Evolutionary conservation across 2,329 filamentous ascomycete species (phyloP).

Genomic region (Ceratocystiopsis brevicomis): DNA sequence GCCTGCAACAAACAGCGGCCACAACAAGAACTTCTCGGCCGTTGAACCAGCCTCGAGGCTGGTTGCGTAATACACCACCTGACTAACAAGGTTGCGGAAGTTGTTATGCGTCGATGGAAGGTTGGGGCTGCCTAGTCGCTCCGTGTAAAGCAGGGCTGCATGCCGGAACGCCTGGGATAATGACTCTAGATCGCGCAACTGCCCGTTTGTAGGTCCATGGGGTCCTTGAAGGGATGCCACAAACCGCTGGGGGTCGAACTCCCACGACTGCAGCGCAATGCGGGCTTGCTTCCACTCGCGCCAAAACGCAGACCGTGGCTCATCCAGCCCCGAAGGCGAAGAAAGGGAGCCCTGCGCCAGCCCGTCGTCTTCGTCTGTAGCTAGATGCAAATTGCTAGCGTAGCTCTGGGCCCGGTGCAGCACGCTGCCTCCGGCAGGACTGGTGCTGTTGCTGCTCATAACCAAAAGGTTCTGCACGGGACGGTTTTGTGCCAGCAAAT

Average conservation of each 20-base stretch:
- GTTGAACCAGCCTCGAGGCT: slow-evolving; percentile 52
- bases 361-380: slow-evolving; percentile 36
- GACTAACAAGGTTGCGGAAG: slow-evolving; percentile 67
- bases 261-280: slow-evolving; percentile 59
- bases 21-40: slow-evolving; percentile 76
- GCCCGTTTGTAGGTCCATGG: slow-evolving; percentile 31
- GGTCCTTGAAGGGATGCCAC: slow-evolving; percentile 19
- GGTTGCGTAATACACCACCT: slow-evolving; percentile 67
- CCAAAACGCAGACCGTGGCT: slow-evolving; percentile 55
- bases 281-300: slow-evolving; percentile 69
- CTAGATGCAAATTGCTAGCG: slow-evolving; percentile 32
- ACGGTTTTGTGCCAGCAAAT: slow-evolving; percentile 58
- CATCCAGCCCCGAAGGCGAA: slow-evolving; percentile 30
- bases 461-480: slow-evolving; percentile 25
- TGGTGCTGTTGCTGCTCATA: not conserved
- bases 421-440: not conserved
- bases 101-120: slow-evolving; percentile 54
- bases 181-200: slow-evolving; percentile 56
- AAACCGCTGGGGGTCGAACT: slow-evolving; percentile 42
- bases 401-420: slow-evolving; percentile 14
- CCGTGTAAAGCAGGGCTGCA: slow-evolving; percentile 72
- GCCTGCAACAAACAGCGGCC: slow-evolving; percentile 81
- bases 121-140: slow-evolving; percentile 63
- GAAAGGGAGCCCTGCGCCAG: slow-evolving; percentile 20
- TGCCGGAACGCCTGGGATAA: slow-evolving; percentile 85